Evolutionary conservation across 371 early-diverging fungal species (phyloP).

Genomic region (Syncephalastrum sp.): DNA sequence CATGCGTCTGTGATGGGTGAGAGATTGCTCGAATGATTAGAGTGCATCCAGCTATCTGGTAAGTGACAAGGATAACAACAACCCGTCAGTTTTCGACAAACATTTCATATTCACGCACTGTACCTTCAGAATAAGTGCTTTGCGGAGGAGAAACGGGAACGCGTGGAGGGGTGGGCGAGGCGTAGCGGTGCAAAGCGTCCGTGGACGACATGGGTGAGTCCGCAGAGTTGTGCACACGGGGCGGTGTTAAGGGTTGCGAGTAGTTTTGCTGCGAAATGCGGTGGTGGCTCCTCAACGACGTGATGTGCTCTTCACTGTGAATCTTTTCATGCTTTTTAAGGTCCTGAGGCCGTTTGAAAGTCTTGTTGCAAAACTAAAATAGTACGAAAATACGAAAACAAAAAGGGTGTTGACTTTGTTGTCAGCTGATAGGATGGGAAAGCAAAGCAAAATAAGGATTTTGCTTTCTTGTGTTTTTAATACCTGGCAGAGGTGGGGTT

Average conservation of each 20-base stretch:
- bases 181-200: conserved; percentile 5
- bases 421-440: neutral
- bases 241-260: conserved; percentile 20
- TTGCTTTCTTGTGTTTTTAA: neutral
- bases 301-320: conserved; percentile 54
- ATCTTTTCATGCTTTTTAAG: conserved; percentile 86
- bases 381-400: neutral
- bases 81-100: no score
- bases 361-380: conserved; percentile 63
- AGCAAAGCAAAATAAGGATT: no score
- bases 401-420: no score
- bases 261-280: no score
- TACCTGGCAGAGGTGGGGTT: conserved; percentile 81
- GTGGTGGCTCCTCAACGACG: neutral
- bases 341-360: conserved; percentile 90
- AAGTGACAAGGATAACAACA: neutral
- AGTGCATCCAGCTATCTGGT: conserved; percentile 11
- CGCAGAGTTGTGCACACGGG: conserved; percentile 1
- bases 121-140: conserved; percentile 22
- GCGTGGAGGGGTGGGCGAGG: conserved; percentile 12
- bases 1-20: conserved; percentile 29
- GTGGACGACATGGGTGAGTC: conserved; percentile 3
- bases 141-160: conserved; percentile 30
- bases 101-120: no score
- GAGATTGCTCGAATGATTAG: neutral